Evolutionary conservation across 768 basidiomycete species (phyloP).

Genomic region (Boletus sensibilis): DNA sequence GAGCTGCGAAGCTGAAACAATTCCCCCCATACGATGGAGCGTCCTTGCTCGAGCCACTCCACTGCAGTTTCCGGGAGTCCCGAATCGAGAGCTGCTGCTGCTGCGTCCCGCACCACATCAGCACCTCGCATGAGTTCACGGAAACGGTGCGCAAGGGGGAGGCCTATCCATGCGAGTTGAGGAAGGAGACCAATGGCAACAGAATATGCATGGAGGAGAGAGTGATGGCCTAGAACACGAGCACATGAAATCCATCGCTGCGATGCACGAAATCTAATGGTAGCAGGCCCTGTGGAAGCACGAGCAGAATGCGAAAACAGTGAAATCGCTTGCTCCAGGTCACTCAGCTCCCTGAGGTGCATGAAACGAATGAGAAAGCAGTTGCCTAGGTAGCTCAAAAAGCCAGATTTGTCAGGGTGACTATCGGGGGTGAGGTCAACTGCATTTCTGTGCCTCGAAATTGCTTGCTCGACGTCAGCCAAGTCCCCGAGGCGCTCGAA

Average conservation of each 20-base stretch:
- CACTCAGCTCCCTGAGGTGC: not conserved
- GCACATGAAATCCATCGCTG: constrained; percentile 3
- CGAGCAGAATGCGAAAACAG: constrained; percentile 7
- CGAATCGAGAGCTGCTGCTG: constrained; percentile 20
- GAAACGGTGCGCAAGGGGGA: constrained; percentile 18
- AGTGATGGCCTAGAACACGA: not conserved
- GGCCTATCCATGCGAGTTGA: constrained; percentile 15
- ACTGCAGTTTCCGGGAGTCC: constrained; percentile 4
- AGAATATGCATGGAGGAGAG: constrained; percentile 22
- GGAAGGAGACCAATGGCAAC: constrained; percentile 24
- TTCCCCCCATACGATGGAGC: constrained; percentile 16
- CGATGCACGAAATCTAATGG: constrained; percentile 7
- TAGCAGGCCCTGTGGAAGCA: not conserved
- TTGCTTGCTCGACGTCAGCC: too few relatives aligned
- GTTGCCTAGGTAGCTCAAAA: too few relatives aligned
- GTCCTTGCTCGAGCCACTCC: constrained; percentile 20
- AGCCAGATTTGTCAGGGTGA: not conserved
- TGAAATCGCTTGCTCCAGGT: not conserved
- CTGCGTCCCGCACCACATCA: constrained; percentile 23
- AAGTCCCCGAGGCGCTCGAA: not conserved
- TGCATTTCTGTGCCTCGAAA: too few relatives aligned
- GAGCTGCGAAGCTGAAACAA: constrained; percentile 15
- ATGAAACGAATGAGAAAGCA: too few relatives aligned
- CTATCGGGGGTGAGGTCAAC: constrained; percentile 1
- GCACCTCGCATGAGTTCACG: constrained; percentile 5